phyloP scores from a whole-genome alignment of 2,329 filamentous ascomycete species.

The Xylaria sp. region DNA sequence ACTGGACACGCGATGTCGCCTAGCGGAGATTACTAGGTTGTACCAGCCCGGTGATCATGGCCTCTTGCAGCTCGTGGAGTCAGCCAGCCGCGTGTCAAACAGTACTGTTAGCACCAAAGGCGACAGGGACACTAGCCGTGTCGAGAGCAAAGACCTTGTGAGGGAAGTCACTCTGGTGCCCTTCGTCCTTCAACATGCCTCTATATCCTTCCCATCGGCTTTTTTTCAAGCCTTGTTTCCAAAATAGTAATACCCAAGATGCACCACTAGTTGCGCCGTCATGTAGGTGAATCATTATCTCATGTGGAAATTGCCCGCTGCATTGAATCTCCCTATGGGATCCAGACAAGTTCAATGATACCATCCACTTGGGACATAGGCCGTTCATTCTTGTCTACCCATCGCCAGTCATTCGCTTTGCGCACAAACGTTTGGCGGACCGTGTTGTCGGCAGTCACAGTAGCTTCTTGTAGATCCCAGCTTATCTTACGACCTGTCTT shows the following conservation, averaged over 20 bases:
- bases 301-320: constrained; percentile 30
- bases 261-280: constrained; percentile 39
- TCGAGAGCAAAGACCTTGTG: not conserved
- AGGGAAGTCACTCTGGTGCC: not conserved
- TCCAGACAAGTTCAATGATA: constrained; percentile 67
- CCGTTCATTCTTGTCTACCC: constrained; percentile 59
- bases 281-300: constrained; percentile 39
- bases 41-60: constrained; percentile 9
- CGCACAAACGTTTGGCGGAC: constrained; percentile 65
- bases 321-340: constrained; percentile 51
- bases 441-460: constrained; percentile 59
- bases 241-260: constrained; percentile 41
- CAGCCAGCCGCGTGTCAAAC: constrained; percentile 3
- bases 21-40: constrained; percentile 10
- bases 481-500: constrained; percentile 63
- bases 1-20: constrained; percentile 5
- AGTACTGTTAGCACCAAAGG: not conserved
- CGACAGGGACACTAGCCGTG: not conserved
- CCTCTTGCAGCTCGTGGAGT: constrained; percentile 7
- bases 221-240: constrained; percentile 31
- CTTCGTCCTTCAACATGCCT: constrained; percentile 17
- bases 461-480: constrained; percentile 65
- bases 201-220: constrained; percentile 18
- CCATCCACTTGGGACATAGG: constrained; percentile 66
- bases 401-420: constrained; percentile 64